A percentile compares a stretch with the other conserved stretches of the same genome.
phyloP scores from a whole-genome alignment of 176 grass and related monocot genomes.

The Olyra latifolia region DNA sequence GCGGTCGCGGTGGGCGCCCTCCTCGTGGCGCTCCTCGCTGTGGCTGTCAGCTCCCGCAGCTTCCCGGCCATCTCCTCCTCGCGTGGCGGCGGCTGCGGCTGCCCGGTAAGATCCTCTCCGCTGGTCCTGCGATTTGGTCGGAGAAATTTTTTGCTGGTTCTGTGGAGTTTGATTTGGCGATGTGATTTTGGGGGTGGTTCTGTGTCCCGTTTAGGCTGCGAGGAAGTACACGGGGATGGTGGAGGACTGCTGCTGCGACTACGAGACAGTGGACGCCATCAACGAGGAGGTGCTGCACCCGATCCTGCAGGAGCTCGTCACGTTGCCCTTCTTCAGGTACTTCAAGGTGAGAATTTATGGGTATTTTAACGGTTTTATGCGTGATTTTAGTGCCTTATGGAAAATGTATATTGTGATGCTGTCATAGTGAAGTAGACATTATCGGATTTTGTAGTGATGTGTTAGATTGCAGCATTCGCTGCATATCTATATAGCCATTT shows the following conservation, averaged over 20 bases:
- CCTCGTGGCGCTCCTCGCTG: constrained; percentile 62
- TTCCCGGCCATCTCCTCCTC: constrained; percentile 32
- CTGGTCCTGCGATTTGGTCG: neutral
- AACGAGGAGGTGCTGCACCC: constrained; percentile 77
- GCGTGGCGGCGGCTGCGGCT: constrained; percentile 44
- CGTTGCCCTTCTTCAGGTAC: constrained; percentile 87
- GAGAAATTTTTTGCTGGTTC: neutral
- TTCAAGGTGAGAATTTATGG: constrained; percentile 64
- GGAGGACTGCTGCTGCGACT: constrained; percentile 92
- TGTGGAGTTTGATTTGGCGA: neutral
- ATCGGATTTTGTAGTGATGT: neutral
- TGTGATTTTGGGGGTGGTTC: neutral
- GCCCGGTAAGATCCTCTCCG: constrained; percentile 41
- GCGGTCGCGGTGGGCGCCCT: constrained; percentile 38
- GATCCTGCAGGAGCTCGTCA: constrained; percentile 79
- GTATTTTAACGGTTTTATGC: neutral
- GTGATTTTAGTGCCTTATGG: neutral
- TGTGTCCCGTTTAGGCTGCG: constrained; percentile 35
- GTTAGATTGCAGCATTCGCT: constrained; percentile 9
- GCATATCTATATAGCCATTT: neutral
- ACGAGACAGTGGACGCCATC: constrained; percentile 76
- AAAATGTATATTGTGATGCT: constrained; percentile 21
- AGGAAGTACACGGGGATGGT: constrained; percentile 82
- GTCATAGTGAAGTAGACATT: neutral
- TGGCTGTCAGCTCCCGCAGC: constrained; percentile 52